Evolutionary conservation across 305 asterid species (phyloP).

Genomic region (Fraxinus dipetala): DNA sequence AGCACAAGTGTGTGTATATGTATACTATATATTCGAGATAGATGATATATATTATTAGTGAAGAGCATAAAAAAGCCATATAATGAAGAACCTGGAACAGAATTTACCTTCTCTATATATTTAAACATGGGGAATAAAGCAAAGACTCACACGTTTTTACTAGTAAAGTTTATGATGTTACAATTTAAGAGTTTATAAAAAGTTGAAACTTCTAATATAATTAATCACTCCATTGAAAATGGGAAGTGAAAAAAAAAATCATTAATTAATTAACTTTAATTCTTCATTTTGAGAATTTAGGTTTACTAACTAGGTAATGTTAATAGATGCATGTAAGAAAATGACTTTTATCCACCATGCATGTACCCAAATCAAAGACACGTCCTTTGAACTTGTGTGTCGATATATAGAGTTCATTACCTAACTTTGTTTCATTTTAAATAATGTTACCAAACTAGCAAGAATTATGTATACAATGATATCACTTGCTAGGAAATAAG

Average conservation of each 20-base stretch:
- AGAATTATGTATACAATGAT: too few species aligned
- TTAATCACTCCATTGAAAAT: background rate
- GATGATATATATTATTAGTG: background rate
- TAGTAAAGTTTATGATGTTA: background rate
- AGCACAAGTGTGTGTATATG: background rate
- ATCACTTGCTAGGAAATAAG: too few species aligned
- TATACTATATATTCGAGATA: background rate
- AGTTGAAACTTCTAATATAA: background rate
- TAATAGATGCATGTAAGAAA: background rate
- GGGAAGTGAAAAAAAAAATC: background rate
- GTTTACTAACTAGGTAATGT: background rate
- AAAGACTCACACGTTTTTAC: background rate
- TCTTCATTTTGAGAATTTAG: background rate
- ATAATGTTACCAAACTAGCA: too few species aligned
- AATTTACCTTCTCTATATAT: background rate
- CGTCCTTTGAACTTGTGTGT: background rate
- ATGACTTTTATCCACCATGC: background rate
- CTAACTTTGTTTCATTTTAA: conserved; percentile 10
- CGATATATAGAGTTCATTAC: conserved; percentile 27
- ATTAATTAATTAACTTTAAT: background rate
- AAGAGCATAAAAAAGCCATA: too few species aligned
- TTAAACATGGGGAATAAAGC: background rate
- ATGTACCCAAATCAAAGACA: background rate
- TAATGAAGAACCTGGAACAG: background rate
- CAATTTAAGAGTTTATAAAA: background rate